Percentiles rank a stretch among this genome's conserved stretches.
phyloP scores from a whole-genome alignment of 305 asterid species.

The Fraxinus velutina region DNA sequence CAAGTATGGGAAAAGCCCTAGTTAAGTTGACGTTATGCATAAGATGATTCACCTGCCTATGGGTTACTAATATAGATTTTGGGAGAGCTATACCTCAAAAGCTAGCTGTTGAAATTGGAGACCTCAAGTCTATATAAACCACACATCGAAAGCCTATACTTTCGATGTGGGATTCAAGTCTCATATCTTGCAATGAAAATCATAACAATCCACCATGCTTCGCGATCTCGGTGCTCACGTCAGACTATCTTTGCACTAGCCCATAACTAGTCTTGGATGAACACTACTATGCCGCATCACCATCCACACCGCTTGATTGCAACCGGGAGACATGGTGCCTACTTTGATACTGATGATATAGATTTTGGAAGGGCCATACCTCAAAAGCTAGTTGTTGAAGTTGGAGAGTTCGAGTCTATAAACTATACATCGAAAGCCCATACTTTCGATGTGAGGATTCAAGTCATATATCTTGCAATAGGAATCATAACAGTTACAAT shows the following conservation, averaged over 20 bases:
- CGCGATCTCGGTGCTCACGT: not conserved
- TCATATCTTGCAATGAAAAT: not conserved
- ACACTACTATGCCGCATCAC: not conserved
- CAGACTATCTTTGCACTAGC: not conserved
- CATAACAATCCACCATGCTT: not conserved
- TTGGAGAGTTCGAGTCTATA: not conserved
- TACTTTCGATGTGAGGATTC: not conserved
- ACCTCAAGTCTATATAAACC: not conserved
- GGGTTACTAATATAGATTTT: not conserved
- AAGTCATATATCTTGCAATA: not conserved
- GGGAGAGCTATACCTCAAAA: not conserved
- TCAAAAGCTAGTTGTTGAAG: not conserved
- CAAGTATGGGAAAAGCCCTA: not conserved
- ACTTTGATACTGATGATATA: not conserved
- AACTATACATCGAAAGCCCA: not conserved
- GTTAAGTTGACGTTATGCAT: not conserved
- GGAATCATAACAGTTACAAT: not conserved
- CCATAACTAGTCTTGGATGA: not conserved
- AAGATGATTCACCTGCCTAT: not conserved
- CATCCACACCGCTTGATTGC: not conserved
- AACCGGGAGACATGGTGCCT: not conserved
- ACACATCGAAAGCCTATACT: not conserved
- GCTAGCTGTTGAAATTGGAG: not conserved
- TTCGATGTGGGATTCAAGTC: not conserved
- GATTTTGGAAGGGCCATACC: not conserved